Evolutionary conservation across 768 basidiomycete species (phyloP).

Genomic region (Podaxis sp.): DNA sequence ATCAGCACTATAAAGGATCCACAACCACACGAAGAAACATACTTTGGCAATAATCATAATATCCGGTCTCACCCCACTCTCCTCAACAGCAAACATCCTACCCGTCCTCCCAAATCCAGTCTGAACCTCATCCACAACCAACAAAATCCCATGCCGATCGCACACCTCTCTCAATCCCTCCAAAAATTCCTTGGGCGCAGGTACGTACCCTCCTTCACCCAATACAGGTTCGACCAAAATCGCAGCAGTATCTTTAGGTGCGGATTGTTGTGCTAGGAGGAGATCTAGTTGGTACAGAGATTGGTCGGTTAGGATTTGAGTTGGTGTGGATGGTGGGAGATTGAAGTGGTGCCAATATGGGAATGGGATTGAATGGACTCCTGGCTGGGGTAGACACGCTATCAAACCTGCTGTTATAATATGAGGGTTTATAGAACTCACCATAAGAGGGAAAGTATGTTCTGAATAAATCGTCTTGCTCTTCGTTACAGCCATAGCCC

Average conservation of each 20-base stretch:
- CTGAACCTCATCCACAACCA: constrained; percentile 88
- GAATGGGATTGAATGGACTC: constrained; percentile 76
- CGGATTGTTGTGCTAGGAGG: constrained; percentile 69
- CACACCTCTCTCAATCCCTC: constrained; percentile 79
- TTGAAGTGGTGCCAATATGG: constrained; percentile 92
- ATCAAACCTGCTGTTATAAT: not conserved
- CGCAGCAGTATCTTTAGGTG: constrained; percentile 86
- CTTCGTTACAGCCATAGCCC: constrained; percentile 89
- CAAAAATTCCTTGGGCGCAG: constrained; percentile 77
- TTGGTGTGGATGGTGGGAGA: constrained; percentile 47
- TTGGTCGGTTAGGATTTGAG: constrained; percentile 51
- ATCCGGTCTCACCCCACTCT: constrained; percentile 83
- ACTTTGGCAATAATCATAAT: constrained; percentile 82
- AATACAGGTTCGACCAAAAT: constrained; percentile 90
- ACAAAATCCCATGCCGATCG: constrained; percentile 78
- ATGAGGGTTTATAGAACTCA: constrained; percentile 19
- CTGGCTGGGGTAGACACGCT: constrained; percentile 49
- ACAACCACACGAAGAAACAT: too few species aligned
- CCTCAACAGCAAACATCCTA: constrained; percentile 74
- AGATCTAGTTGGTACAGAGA: constrained; percentile 82
- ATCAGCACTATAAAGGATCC: too few species aligned
- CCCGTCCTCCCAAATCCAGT: constrained; percentile 89
- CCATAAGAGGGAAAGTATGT: constrained; percentile 81
- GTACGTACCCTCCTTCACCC: constrained; percentile 94
- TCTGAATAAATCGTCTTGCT: constrained; percentile 91